Percentiles rank a stretch among this genome's conserved stretches.
Evolutionary conservation across 2,329 filamentous ascomycete genomes (phyloP).

Genomic region (Pseudopithomyces chartarum): DNA sequence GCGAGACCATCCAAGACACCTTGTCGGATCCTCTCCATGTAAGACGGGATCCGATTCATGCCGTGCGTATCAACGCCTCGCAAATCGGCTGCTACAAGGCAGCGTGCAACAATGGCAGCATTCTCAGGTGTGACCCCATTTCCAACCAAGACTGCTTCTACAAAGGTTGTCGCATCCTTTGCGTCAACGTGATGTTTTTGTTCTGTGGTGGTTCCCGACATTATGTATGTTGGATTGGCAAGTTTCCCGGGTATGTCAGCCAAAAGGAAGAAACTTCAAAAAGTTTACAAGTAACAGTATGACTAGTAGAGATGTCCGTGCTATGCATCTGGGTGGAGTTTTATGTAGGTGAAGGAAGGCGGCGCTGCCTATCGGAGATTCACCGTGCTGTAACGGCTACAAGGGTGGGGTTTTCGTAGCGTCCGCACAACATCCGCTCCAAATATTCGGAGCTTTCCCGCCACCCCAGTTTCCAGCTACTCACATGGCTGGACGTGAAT

Average conservation of each 20-base stretch:
- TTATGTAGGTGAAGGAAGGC: not conserved
- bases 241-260: not conserved
- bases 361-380: not conserved
- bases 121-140: conserved; percentile 65
- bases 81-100: conserved; percentile 75
- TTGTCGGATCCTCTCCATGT: conserved; percentile 73
- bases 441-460: conserved; percentile 2
- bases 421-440: not conserved
- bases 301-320: no score
- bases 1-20: conserved; percentile 69
- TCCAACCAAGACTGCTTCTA: conserved; percentile 60
- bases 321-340: no score
- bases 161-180: conserved; percentile 47
- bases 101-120: conserved; percentile 67
- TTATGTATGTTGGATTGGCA: not conserved
- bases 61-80: conserved; percentile 81
- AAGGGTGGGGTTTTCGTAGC: not conserved
- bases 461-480: not conserved
- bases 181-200: conserved; percentile 25
- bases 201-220: not conserved
- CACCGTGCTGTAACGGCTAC: not conserved
- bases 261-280: not conserved
- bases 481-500: not conserved
- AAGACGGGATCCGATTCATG: conserved; percentile 77
- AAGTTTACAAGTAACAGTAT: not conserved